phyloP scores from a whole-genome alignment of 306 rosid species.

The Mimosa bimucronata region DNA sequence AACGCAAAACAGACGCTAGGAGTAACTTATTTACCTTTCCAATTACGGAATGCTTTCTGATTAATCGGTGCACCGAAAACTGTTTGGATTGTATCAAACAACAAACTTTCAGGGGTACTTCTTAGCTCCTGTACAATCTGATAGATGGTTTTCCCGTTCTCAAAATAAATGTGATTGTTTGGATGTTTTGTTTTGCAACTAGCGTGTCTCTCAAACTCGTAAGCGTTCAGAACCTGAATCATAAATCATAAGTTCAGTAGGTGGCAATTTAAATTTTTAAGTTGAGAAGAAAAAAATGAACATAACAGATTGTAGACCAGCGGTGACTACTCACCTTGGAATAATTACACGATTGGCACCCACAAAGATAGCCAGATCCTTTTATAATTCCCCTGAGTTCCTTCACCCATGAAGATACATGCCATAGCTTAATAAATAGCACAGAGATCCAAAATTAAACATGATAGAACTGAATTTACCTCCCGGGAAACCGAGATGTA shows the following conservation, averaged over 20 bases:
- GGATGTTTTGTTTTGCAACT: constrained; percentile 76
- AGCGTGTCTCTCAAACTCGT: constrained; percentile 73
- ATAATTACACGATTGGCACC: constrained; percentile 61
- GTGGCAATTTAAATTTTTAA: background rate
- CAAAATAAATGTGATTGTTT: constrained; percentile 71
- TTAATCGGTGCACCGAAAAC: constrained; percentile 16
- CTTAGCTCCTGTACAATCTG: constrained; percentile 72
- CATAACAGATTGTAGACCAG: background rate
- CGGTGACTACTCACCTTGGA: constrained; percentile 45
- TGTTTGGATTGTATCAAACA: constrained; percentile 23
- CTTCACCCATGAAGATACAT: constrained; percentile 7
- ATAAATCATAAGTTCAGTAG: constrained; percentile 16
- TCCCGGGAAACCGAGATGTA: constrained; percentile 44
- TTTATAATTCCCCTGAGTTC: constrained; percentile 17
- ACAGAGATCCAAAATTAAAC: constrained; percentile 18
- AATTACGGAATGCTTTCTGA: constrained; percentile 11
- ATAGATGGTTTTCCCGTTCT: constrained; percentile 39
- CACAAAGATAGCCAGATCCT: constrained; percentile 46
- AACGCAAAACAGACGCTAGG: background rate
- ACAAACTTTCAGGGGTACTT: constrained; percentile 52
- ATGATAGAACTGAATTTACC: constrained; percentile 12
- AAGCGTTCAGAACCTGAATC: constrained; percentile 63
- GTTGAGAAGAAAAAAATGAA: background rate
- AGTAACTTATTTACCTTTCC: constrained; percentile 18
- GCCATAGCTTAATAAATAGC: constrained; percentile 33